These are phyloP conservation scores for Suhomyces kilbournensis DNA, from an alignment of 805 yeast species.

Conservation along the genomic window DNA sequence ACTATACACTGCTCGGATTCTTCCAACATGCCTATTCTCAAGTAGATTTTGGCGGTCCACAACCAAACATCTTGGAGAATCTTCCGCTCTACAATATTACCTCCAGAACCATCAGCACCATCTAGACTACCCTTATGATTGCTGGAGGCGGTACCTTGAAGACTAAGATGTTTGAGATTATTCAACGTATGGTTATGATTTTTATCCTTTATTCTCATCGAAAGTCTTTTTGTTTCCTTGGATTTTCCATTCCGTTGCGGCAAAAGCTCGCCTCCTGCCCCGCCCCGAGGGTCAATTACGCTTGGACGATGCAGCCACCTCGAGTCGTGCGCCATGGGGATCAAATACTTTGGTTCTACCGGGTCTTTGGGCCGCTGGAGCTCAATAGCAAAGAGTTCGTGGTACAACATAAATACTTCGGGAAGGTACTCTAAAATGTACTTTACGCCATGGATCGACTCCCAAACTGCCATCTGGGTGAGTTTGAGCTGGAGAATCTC, in stretches of 20 bases:
- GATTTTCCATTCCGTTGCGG: neutral
- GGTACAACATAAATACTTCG: slow-evolving; percentile 59
- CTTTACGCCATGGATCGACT: slow-evolving; percentile 54
- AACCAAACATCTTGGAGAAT: slow-evolving; percentile 69
- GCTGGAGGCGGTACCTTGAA: neutral
- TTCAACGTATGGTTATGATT: neutral
- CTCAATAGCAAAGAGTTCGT: slow-evolving; percentile 43
- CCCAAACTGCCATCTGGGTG: slow-evolving; percentile 71
- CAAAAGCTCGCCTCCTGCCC: neutral
- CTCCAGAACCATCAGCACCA: too few species aligned
- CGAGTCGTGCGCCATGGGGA: slow-evolving; percentile 2
- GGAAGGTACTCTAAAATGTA: slow-evolving; percentile 62
- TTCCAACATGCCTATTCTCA: slow-evolving; percentile 47
- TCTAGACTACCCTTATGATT: neutral
- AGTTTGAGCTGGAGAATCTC: slow-evolving; percentile 66
- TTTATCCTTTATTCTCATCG: neutral
- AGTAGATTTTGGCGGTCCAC: slow-evolving; percentile 64
- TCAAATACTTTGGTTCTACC: slow-evolving; percentile 5
- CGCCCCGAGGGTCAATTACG: slow-evolving; percentile 30
- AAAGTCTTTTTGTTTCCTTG: neutral
- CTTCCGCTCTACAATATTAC: slow-evolving; percentile 28
- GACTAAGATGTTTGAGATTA: neutral
- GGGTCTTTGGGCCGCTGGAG: slow-evolving; percentile 10
- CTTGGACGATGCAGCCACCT: slow-evolving; percentile 43
- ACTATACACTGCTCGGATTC: slow-evolving; percentile 71